Evolutionary conservation across 1,284 basidiomycete species (phyloP).

Genomic region (Rhodotorula mucilaginosa): DNA sequence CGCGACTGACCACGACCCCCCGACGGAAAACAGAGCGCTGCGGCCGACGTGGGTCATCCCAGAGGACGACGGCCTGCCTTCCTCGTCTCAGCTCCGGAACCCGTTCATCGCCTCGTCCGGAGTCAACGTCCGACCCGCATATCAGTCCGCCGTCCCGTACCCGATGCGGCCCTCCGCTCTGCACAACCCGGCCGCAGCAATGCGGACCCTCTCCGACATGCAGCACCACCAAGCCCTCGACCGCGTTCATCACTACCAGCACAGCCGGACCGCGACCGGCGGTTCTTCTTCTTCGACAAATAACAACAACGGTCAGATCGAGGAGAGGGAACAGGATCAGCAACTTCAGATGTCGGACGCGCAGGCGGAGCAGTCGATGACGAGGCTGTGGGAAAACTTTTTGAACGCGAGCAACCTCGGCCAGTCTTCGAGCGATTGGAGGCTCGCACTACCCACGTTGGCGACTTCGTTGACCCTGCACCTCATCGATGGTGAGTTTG

Average conservation of each 20-base stretch:
- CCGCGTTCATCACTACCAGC: background rate
- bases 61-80: background rate
- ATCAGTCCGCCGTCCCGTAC: background rate
- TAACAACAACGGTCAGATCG: background rate
- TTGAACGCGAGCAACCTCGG: constrained; percentile 29
- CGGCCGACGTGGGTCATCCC: constrained; percentile 18
- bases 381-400: constrained; percentile 28
- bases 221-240: constrained; percentile 15
- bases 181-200: background rate
- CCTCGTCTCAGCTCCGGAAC: background rate
- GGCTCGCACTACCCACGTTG: constrained; percentile 35
- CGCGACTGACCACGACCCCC: no score
- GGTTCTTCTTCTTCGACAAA: background rate
- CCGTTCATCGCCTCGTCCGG: background rate
- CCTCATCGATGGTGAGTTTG: constrained; percentile 31
- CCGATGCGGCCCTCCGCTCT: background rate
- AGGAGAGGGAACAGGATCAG: background rate
- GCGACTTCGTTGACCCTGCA: constrained; percentile 32
- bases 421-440: constrained; percentile 28
- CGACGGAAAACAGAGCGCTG: constrained; percentile 11
- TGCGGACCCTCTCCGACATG: constrained; percentile 15
- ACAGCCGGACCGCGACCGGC: constrained; percentile 3
- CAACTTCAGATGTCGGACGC: background rate
- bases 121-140: background rate
- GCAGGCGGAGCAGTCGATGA: background rate